Conservation (phyloP, 345 rosid genomes). For the Rhodomyrtus tomentosa region DNA sequence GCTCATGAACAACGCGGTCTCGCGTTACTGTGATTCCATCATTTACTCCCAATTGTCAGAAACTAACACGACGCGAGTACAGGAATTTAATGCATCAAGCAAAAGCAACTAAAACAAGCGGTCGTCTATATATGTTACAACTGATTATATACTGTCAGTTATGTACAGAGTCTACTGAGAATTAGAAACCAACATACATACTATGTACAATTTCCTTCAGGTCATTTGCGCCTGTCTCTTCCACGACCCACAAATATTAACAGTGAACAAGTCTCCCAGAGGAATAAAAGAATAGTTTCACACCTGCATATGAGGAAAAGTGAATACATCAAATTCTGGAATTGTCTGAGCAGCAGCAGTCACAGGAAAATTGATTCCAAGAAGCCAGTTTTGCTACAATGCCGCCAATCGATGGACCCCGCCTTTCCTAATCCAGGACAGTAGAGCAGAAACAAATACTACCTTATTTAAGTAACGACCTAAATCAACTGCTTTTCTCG, state of each 20-base stretch:
- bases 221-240: not conserved
- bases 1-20: not conserved
- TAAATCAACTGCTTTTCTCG: not conserved
- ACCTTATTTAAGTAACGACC: not conserved
- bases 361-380: not conserved
- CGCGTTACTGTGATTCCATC: not conserved
- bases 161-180: conserved; percentile 1
- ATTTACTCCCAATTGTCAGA: not conserved
- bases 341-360: not conserved
- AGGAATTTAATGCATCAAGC: not conserved
- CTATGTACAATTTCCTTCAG: not conserved
- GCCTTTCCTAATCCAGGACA: not conserved
- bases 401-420: not conserved
- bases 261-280: conserved; percentile 18
- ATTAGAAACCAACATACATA: not conserved
- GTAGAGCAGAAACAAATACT: not conserved
- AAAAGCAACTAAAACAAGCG: not conserved
- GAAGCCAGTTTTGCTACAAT: not conserved
- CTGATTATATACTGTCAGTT: not conserved
- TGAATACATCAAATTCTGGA: not conserved
- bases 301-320: conserved; percentile 15
- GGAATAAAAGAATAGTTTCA: conserved; percentile 34
- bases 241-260: conserved; percentile 21
- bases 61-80: not conserved
- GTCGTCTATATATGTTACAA: not conserved